phyloP scores from a whole-genome alignment of 495 filamentous ascomycete genomes.

The Penicillium mononematosum region DNA sequence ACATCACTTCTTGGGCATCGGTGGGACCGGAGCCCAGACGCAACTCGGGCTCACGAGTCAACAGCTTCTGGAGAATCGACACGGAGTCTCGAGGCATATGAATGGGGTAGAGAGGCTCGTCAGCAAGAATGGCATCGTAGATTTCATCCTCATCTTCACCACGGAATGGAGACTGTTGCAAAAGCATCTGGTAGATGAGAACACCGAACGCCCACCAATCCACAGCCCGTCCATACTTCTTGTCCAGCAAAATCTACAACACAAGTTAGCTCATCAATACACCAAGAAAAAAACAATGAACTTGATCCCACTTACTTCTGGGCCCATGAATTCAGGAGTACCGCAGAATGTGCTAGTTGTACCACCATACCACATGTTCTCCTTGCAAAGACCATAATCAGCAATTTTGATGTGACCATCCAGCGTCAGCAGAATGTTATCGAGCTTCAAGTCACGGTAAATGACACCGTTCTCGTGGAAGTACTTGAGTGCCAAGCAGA shows the following conservation, averaged over 20 bases:
- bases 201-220: conserved; percentile 99
- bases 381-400: conserved; percentile 98
- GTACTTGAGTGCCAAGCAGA: conserved; percentile 96
- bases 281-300: too few relatives aligned
- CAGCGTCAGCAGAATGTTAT: conserved; percentile 94
- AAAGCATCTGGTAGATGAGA: conserved; percentile 98
- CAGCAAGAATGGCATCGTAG: conserved; percentile 97
- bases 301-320: conserved; percentile 64
- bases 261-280: conserved; percentile 16
- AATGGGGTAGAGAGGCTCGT: conserved; percentile 97
- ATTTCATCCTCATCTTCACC: conserved; percentile 99
- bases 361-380: conserved; percentile 98
- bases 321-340: conserved; percentile 99
- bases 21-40: conserved; percentile 92
- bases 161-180: conserved; percentile 98
- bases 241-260: conserved; percentile 89
- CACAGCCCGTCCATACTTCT: conserved; percentile 97
- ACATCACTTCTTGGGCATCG: conserved; percentile 99
- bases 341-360: conserved; percentile 98
- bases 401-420: conserved; percentile 99
- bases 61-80: conserved; percentile 94
- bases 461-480: conserved; percentile 99
- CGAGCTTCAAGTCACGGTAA: conserved; percentile 98
- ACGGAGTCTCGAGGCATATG: conserved; percentile 99
- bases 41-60: conserved; percentile 91